Percentiles rank a stretch among this genome's conserved stretches.
phyloP scores from a whole-genome alignment of 345 rosid genomes.

The Firmiana major region DNA sequence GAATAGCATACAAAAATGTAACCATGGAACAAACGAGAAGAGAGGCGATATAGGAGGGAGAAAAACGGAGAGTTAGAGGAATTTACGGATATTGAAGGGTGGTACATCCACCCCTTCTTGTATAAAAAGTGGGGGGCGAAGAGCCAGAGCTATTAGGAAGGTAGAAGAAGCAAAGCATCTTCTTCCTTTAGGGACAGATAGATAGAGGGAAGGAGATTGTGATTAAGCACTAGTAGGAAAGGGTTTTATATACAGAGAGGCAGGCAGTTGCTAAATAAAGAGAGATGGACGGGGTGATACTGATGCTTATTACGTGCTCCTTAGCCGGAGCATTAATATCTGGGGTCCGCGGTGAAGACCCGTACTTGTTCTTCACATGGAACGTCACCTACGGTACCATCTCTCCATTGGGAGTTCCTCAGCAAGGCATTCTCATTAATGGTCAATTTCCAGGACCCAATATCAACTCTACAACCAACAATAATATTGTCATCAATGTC shows the following conservation, averaged over 20 bases:
- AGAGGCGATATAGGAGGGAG: neutral
- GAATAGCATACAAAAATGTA: neutral
- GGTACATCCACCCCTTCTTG: neutral
- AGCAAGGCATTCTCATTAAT: conserved; percentile 74
- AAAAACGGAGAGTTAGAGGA: neutral
- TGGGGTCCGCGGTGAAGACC: conserved; percentile 57
- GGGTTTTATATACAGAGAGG: neutral
- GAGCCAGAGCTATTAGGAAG: no score
- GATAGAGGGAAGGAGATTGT: neutral
- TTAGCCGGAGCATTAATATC: conserved; percentile 6
- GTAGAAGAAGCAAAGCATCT: neutral
- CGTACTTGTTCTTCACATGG: conserved; percentile 67
- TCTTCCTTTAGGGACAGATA: conserved; percentile 1
- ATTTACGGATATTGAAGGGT: neutral
- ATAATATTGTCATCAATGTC: conserved; percentile 66
- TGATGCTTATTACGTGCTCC: conserved; percentile 18
- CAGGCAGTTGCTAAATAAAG: no score
- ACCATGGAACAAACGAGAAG: accelerated
- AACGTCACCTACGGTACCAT: conserved; percentile 70
- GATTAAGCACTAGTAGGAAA: neutral
- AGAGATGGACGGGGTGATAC: conserved; percentile 24
- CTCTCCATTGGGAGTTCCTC: conserved; percentile 72
- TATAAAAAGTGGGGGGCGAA: neutral
- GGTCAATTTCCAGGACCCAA: conserved; percentile 73
- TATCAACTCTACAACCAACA: conserved; percentile 75